These are phyloP conservation scores for Beauveria brongniartii DNA, from an alignment of 2,329 filamentous ascomycete genomes.

Conservation along the genomic window DNA sequence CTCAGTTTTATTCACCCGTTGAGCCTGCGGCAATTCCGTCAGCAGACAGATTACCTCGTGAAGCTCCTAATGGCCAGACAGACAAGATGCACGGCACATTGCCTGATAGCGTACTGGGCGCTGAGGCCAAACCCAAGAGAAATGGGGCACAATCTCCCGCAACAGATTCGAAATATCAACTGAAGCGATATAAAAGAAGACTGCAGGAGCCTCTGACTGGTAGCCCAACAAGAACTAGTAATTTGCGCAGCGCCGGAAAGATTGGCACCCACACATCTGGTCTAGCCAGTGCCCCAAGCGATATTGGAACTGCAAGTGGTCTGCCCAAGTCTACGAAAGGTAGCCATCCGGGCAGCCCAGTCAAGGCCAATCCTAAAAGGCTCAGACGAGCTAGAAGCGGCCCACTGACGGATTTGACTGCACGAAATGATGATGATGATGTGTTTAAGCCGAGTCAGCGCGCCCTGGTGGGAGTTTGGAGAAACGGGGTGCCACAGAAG, in stretches of 20 bases:
- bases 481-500: conserved; percentile 4
- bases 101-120: not conserved
- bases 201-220: not conserved
- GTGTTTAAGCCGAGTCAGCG: not conserved
- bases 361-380: not conserved
- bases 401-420: not conserved
- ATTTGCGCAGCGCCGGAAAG: not conserved
- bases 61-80: not conserved
- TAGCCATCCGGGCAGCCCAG: not conserved
- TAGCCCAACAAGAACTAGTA: not conserved
- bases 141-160: not conserved
- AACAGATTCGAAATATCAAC: conserved; percentile 8
- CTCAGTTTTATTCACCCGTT: not conserved
- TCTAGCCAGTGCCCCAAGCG: not conserved
- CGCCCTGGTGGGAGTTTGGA: conserved; percentile 2
- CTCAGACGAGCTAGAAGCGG: conserved; percentile 1
- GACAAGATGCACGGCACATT: not conserved
- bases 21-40: not conserved
- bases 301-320: conserved; percentile 9
- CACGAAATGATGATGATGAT: not conserved
- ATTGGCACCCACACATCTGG: not conserved
- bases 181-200: conserved; percentile 6
- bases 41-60: too few relatives aligned
- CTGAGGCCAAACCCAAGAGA: not conserved
- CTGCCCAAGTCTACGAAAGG: not conserved